Evolutionary conservation across 2,329 filamentous ascomycete genomes (phyloP), one percentile per base, ranked within the genome.

Genomic region (Diaporthe sp.): DNA sequence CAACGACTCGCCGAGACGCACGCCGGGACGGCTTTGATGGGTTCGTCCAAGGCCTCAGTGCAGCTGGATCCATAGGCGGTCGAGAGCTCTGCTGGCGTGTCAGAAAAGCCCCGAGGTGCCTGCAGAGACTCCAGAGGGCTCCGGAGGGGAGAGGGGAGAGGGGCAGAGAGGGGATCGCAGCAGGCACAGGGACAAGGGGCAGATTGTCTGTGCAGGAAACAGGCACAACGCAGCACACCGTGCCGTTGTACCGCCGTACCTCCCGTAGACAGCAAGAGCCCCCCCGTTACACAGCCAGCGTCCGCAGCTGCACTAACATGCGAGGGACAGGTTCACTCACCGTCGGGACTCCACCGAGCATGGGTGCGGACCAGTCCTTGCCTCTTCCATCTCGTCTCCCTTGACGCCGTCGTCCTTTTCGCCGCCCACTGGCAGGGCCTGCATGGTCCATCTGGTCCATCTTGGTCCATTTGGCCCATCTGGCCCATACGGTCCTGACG

Each of bases 301-400:
- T 28, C 65, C 65, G 31, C 46, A 68, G 46, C 46, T 68, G 65
- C 65, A 49, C 65, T 53, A 68, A 53, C 65, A 68, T 53, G 65
- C 65, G 31, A 39, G 49, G 34, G 22, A 28, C 65, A 25, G 65
- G 46, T 68, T 68, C 46, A 28, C 65, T 68, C 65, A 68, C 65
- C 65, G 65, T 68, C 46, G 65, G 46, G 22, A 53, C 65, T 68
- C 65, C 65, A 53, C 65, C 65, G 65, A 68, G 46, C 65, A 68
- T 68, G 65, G 65, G 65, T 68, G n/a, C n/a, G 46, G 65, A 28
- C 62, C 44, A 53, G 22, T 39, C 46, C 31, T 68, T 53, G 46
- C 46, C 65, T 53, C 46, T 39, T 46, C 65, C 65, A 68, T 68
- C 65, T 68, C 65, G 65, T 68, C 65, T 68, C 65, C 65, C 65